Percentiles rank a stretch among this genome's conserved stretches.
These are phyloP conservation scores for Sambucus nigra DNA, from an alignment of 129 eudicot species.

Conservation along the genomic window DNA sequence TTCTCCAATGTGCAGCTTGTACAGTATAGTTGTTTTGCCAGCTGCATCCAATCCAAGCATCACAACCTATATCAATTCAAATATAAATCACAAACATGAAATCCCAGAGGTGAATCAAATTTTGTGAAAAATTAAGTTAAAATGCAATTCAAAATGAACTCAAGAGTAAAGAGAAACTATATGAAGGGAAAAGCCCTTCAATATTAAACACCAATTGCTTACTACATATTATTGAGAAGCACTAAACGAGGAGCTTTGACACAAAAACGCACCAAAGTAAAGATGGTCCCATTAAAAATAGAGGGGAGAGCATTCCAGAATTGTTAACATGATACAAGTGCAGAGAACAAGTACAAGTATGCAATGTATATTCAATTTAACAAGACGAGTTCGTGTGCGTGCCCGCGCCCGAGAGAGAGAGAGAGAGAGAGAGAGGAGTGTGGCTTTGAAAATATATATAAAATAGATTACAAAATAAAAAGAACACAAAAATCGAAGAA, in stretches of 20 bases:
- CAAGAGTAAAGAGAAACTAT: background rate
- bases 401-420: too few relatives aligned
- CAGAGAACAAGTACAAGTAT: too few relatives aligned
- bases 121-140: too few relatives aligned
- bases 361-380: too few relatives aligned
- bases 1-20: constrained; percentile 98
- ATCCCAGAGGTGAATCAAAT: background rate
- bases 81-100: background rate
- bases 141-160: background rate
- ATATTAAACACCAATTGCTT: background rate
- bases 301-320: too few relatives aligned
- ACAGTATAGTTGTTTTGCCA: constrained; percentile 92
- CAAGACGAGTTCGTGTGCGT: too few relatives aligned
- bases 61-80: constrained; percentile 60
- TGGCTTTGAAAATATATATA: too few relatives aligned
- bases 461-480: too few relatives aligned
- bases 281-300: too few relatives aligned
- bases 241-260: background rate
- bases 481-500: too few relatives aligned
- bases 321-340: too few relatives aligned
- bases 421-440: too few relatives aligned
- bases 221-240: background rate
- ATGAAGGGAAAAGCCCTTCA: background rate
- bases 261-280: background rate
- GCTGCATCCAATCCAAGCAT: constrained; percentile 99